These are phyloP conservation scores for Exserohilum turcica DNA, from an alignment of 2,329 filamentous ascomycete species.

Conservation along the genomic window DNA sequence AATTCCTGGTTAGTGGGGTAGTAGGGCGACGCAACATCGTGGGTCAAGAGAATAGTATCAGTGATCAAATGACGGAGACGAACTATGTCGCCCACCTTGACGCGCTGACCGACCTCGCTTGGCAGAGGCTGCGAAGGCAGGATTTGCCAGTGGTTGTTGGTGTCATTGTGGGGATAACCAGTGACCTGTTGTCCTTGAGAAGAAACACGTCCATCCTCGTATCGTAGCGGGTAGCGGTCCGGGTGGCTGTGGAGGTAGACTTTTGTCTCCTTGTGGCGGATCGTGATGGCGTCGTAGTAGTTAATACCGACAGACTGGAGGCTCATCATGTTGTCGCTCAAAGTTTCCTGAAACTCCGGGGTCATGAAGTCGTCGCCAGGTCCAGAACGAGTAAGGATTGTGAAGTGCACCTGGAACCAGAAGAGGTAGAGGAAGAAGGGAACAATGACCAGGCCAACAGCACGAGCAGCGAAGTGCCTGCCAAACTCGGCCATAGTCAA, in stretches of 20 bases:
- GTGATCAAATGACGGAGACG: slow-evolving; percentile 87
- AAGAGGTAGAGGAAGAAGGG: slow-evolving; percentile 98
- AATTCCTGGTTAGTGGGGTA: slow-evolving; percentile 99
- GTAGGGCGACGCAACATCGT: slow-evolving; percentile 96
- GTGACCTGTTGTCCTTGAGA: slow-evolving; percentile 97
- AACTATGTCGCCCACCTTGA: slow-evolving; percentile 84
- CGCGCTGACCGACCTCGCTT: slow-evolving; percentile 64
- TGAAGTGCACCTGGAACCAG: slow-evolving; percentile 99
- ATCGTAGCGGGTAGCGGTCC: slow-evolving; percentile 87
- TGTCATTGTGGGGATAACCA: slow-evolving; percentile 96
- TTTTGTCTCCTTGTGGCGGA: slow-evolving; percentile 97
- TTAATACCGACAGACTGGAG: slow-evolving; percentile 83
- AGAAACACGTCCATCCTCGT: slow-evolving; percentile 95
- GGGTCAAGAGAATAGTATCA: slow-evolving; percentile 83
- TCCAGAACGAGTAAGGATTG: slow-evolving; percentile 83
- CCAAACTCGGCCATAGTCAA: slow-evolving; percentile 78
- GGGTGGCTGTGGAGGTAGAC: slow-evolving; percentile 92
- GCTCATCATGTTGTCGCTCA: slow-evolving; percentile 93
- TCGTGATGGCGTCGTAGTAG: slow-evolving; percentile 85
- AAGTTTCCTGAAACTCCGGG: slow-evolving; percentile 94
- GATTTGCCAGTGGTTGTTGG: slow-evolving; percentile 98
- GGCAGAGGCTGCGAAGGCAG: slow-evolving; percentile 64
- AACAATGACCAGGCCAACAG: slow-evolving; percentile 83
- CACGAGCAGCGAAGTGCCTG: slow-evolving; percentile 88
- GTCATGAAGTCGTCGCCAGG: slow-evolving; percentile 99